Base-by-base conservation (phyloP, 2,329 filamentous ascomycete genomes). In the Pyricularia pennisetigena region DNA sequence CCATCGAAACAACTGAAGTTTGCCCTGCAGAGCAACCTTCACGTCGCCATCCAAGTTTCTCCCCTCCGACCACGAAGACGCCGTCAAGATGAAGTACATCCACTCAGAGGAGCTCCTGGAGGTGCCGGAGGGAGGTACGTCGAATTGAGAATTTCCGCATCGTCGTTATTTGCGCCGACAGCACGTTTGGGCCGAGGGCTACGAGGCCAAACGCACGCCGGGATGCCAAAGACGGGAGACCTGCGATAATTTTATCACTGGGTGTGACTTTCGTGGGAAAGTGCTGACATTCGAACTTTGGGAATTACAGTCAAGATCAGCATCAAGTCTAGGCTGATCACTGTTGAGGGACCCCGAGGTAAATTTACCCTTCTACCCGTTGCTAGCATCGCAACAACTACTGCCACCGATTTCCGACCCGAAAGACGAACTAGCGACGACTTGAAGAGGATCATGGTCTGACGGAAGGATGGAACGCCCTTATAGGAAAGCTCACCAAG, bases 1-100 rank as follows among this genome's bases (percentile, higher is more conserved):
- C n/a, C n/a, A 23, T 12, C 57, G 57, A 61, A 61, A 61, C 64
- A 65, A 20, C 66, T 54, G n/a, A 61, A 61, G 24, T 62, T 67
- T 26, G 32, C 28, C 24, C 41, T 49, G 41, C 41, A 49, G 41
- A 49, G 24, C 20, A 57, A 67, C 28, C 68, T 70, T 69, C 68
- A 68, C 69, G 68, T 69, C 69, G 67, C 68, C 71, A 64, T 70
- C 71, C 71, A 73, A 70, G 79, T 81, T 79, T 78, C 78, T 78
- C 77, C 78, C 78, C 77, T 79, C 72, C 73, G 72, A 73, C 76
- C 80, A 80, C 79, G 32, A 66, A 49, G 54, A 67, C 77, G 81
- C 81, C 82, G 84, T 85, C 91, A 97, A 92, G 85, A 98, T 98
- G 95, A 96, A 92, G 88, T 98, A 97, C 92, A 97, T 99, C 86